phyloP scores from a whole-genome alignment of 164 flowering plant genomes.

The Liquidambar formosana region DNA sequence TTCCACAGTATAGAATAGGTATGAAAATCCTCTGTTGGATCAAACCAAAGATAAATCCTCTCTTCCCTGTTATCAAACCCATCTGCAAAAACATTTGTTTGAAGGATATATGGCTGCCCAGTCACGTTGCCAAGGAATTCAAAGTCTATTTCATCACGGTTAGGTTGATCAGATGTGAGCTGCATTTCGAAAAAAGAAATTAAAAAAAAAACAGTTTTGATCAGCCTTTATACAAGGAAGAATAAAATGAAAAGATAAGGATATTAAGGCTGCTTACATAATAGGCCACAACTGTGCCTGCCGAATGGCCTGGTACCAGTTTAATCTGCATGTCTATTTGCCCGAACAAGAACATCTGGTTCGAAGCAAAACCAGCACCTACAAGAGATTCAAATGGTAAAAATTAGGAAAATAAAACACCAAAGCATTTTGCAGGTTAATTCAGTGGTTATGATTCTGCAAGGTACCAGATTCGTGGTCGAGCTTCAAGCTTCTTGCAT shows the following conservation, averaged over 20 bases:
- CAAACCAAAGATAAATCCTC: conserved; percentile 84
- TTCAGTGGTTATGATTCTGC: neutral
- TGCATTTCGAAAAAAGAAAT: too few species aligned
- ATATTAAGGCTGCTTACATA: conserved; percentile 56
- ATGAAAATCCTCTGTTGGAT: conserved; percentile 82
- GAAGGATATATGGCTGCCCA: conserved; percentile 74
- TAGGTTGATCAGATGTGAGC: conserved; percentile 74
- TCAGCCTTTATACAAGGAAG: too few species aligned
- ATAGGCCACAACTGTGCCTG: conserved; percentile 81
- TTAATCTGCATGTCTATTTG: conserved; percentile 85
- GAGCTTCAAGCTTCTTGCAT: conserved; percentile 59
- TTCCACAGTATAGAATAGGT: conserved; percentile 87
- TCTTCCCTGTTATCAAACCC: conserved; percentile 79
- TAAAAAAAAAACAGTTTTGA: too few species aligned
- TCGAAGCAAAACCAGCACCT: conserved; percentile 86
- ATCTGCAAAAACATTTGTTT: conserved; percentile 78
- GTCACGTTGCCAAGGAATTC: conserved; percentile 85
- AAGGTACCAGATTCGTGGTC: conserved; percentile 71
- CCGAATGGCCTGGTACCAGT: conserved; percentile 74
- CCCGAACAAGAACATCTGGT: conserved; percentile 78
- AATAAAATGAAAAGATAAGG: neutral
- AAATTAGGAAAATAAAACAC: neutral
- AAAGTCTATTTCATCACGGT: conserved; percentile 78
- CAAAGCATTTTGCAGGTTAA: neutral
- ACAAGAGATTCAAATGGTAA: neutral